These are phyloP conservation scores for Pouteria glomerata DNA, from an alignment of 148 eudicot species.

Conservation along the genomic window DNA sequence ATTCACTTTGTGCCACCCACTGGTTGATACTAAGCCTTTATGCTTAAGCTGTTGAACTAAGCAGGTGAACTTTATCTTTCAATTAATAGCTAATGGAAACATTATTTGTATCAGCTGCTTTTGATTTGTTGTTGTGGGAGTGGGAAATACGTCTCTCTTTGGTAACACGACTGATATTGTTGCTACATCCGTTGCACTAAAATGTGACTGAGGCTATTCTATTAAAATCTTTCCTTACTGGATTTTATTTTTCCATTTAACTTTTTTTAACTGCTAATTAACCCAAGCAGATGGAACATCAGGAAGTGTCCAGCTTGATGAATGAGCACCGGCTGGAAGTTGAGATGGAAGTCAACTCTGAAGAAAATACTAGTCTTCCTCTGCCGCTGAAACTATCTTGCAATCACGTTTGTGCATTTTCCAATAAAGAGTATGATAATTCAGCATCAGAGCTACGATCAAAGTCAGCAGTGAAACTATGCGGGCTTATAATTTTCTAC, in stretches of 20 bases:
- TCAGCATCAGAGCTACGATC: conserved; percentile 24
- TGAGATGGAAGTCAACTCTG: conserved; percentile 12
- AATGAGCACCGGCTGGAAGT: conserved; percentile 8
- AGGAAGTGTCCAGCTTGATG: conserved; percentile 8
- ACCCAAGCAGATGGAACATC: conserved; percentile 24
- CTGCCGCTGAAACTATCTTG: conserved; percentile 18
- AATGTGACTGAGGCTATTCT: background rate
- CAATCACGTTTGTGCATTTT: conserved; percentile 33
- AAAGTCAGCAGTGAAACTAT: conserved; percentile 33
- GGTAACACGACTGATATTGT: background rate
- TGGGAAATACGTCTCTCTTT: background rate
- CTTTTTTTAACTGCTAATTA: conserved; percentile 1
- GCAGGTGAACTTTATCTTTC: background rate
- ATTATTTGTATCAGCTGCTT: no score
- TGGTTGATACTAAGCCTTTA: background rate
- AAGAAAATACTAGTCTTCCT: conserved; percentile 4
- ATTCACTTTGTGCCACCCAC: background rate
- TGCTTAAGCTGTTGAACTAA: background rate
- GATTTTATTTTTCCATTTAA: background rate
- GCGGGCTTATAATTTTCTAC: conserved; percentile 33
- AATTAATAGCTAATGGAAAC: no score
- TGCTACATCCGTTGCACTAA: background rate
- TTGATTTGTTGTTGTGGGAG: no score
- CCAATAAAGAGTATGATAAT: conserved; percentile 19
- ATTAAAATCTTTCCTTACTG: background rate